Conservation (phyloP, 2,329 filamentous ascomycete species). For the Diplodia mutila region DNA sequence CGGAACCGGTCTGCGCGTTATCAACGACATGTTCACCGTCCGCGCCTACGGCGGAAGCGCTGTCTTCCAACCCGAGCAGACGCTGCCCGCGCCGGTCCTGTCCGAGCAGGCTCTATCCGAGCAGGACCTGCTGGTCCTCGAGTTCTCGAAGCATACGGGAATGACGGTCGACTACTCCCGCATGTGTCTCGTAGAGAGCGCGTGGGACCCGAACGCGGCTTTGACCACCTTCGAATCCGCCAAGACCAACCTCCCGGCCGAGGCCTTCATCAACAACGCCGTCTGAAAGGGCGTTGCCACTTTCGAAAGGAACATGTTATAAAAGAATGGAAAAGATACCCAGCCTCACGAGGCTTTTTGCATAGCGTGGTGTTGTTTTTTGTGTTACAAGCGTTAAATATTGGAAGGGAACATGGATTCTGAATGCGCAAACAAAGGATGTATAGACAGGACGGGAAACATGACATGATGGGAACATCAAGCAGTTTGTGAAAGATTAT, state of each 20-base stretch:
- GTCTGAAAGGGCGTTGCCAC: background rate
- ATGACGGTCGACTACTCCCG: constrained; percentile 80
- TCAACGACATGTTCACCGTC: constrained; percentile 78
- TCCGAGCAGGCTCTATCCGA: constrained; percentile 34
- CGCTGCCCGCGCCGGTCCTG: constrained; percentile 59
- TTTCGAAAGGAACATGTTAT: background rate
- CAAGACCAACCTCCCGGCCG: constrained; percentile 58
- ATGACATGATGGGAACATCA: too few species aligned
- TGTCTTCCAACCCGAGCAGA: constrained; percentile 53
- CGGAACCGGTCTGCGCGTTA: constrained; percentile 67
- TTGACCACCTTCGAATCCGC: constrained; percentile 74
- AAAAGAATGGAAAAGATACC: constrained; percentile 9
- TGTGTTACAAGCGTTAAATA: background rate
- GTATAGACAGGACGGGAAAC: background rate
- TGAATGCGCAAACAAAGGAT: background rate
- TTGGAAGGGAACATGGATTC: background rate
- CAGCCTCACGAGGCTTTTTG: background rate
- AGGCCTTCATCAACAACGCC: constrained; percentile 41
- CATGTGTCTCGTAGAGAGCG: constrained; percentile 77
- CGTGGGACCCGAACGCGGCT: constrained; percentile 79
- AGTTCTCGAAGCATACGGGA: constrained; percentile 75
- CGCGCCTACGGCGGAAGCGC: constrained; percentile 65
- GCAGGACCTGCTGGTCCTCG: constrained; percentile 69
- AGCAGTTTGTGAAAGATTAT: too few species aligned
- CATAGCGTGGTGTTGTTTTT: constrained; percentile 2